phyloP scores from a whole-genome alignment of 1,284 basidiomycete species.

The Apiotrichum montevideense region DNA sequence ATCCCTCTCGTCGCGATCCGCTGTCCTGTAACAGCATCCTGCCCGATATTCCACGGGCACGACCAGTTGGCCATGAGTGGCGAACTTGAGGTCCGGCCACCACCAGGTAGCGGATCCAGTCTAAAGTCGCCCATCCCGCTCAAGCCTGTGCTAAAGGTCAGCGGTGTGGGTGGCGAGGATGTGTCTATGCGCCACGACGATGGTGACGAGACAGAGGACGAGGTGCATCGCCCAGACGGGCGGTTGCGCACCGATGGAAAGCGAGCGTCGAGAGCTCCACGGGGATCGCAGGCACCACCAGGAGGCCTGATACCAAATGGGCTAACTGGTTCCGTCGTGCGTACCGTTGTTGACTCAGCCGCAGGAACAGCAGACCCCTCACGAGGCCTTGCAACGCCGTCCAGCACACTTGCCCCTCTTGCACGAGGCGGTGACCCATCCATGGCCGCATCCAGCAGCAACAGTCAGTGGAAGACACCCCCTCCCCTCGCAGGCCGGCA shows the following conservation, averaged over 20 bases:
- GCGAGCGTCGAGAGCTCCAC: no score
- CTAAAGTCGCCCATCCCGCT: background rate
- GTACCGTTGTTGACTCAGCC: background rate
- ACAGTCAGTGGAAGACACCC: background rate
- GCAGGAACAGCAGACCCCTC: background rate
- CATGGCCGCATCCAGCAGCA: no score
- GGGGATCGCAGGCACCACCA: no score
- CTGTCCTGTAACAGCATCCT: background rate
- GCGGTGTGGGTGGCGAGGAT: background rate
- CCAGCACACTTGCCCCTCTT: background rate
- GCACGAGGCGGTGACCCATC: no score
- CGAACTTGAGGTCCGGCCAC: background rate
- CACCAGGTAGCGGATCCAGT: background rate
- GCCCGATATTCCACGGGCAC: background rate
- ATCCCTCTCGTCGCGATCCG: background rate
- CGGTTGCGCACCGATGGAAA: no score
- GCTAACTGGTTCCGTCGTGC: background rate
- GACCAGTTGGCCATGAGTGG: constrained; percentile 4
- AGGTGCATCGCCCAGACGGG: background rate
- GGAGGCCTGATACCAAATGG: no score
- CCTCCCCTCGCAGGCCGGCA: background rate
- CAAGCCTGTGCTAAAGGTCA: background rate
- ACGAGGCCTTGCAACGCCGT: background rate
- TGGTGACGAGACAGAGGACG: constrained; percentile 4
- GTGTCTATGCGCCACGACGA: constrained; percentile 1